Conservation (phyloP, 139 green algal species). For the Closterium sp. region DNA sequence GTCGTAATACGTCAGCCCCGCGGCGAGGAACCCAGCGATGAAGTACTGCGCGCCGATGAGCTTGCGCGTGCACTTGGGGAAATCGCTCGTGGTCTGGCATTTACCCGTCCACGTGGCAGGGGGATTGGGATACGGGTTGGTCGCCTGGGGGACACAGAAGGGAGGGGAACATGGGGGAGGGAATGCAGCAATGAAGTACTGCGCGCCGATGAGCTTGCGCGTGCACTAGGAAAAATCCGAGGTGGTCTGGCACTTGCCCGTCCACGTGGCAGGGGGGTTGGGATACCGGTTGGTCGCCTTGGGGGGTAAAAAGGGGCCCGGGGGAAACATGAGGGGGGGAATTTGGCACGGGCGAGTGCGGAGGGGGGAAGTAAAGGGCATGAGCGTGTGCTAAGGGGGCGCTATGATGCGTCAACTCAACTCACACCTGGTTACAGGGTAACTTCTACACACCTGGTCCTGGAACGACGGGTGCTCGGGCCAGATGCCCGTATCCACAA, state of each 20-base stretch:
- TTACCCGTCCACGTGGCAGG: neutral
- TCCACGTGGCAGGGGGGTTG: neutral
- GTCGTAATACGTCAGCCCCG: neutral
- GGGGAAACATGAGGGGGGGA: no score
- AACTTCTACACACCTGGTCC: neutral
- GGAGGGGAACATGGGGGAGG: no score
- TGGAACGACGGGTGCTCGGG: neutral
- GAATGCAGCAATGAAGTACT: neutral
- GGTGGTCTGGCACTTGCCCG: neutral
- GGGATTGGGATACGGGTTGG: neutral
- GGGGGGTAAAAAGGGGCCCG: no score
- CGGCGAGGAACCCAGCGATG: neutral
- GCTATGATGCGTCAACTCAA: no score
- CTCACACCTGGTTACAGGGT: no score
- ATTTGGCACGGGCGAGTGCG: no score
- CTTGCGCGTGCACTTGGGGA: slow-evolving; percentile 8
- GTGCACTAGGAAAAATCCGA: slow-evolving; percentile 4
- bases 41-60: slow-evolving; percentile 1
- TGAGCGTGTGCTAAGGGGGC: no score
- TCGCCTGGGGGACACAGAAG: neutral
- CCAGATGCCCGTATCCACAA: neutral
- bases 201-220: neutral
- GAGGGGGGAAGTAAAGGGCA: no score
- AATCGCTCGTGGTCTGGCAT: neutral
- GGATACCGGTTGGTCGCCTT: neutral